Conservation (phyloP, 1,284 basidiomycete genomes). For the Malassezia caprae region DNA sequence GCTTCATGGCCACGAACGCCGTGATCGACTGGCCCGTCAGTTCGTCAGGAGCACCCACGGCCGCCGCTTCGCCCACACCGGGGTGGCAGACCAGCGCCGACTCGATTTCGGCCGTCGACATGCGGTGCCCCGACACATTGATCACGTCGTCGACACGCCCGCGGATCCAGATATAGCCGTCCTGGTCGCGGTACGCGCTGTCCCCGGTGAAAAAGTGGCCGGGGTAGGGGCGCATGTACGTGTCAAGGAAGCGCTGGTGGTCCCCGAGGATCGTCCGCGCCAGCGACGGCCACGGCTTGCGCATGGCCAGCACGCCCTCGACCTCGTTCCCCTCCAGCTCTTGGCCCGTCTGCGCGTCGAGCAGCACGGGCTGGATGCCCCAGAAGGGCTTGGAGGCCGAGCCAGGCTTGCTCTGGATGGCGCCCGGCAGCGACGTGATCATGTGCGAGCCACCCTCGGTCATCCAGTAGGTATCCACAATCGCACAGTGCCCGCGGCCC, state of each 20-base stretch:
- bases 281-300: constrained; percentile 85
- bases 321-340: constrained; percentile 70
- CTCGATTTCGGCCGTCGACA: constrained; percentile 96
- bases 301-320: constrained; percentile 81
- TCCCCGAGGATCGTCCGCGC: constrained; percentile 88
- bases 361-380: constrained; percentile 76
- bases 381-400: constrained; percentile 96
- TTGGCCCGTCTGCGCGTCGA: constrained; percentile 71
- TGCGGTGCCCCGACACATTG: constrained; percentile 74
- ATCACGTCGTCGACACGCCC: constrained; percentile 79
- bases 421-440: constrained; percentile 88
- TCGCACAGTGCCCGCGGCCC: constrained; percentile 75
- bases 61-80: constrained; percentile 87
- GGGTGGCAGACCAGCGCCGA: constrained; percentile 84
- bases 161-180: constrained; percentile 85
- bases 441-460: constrained; percentile 95
- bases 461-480: constrained; percentile 70
- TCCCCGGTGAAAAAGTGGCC: constrained; percentile 90
- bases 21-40: constrained; percentile 46
- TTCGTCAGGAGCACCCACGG: constrained; percentile 45
- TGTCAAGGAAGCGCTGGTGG: constrained; percentile 82
- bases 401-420: constrained; percentile 89
- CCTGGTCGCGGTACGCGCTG: constrained; percentile 81
- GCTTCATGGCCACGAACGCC: constrained; percentile 55
- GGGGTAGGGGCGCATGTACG: constrained; percentile 68